phyloP scores from a whole-genome alignment of 768 basidiomycete species.

The Tricholoma hemisulphureum region DNA sequence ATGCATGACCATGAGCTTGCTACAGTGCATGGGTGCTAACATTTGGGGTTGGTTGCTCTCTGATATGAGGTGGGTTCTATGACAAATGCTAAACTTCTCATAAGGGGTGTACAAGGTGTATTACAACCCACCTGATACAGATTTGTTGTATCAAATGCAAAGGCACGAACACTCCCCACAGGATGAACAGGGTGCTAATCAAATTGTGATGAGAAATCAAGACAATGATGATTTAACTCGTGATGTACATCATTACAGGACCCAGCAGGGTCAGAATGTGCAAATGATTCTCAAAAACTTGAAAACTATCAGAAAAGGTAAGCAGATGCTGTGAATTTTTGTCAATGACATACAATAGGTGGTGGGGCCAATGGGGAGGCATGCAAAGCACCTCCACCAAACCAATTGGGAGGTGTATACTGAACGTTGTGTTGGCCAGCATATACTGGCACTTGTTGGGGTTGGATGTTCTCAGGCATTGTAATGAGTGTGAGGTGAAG shows the following conservation, averaged over 20 bases:
- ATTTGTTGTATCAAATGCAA: not conserved
- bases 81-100: not conserved
- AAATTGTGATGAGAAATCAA: not conserved
- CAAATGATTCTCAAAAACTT: not conserved
- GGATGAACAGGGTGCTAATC: not conserved
- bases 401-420: not conserved
- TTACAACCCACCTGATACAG: not conserved
- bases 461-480: constrained; percentile 1
- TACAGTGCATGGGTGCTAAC: not conserved
- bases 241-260: not conserved
- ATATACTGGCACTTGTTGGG: not conserved
- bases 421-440: not conserved
- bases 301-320: not conserved
- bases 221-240: not conserved
- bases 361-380: not conserved
- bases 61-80: not conserved
- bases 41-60: not conserved
- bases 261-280: not conserved
- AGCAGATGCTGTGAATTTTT: not conserved
- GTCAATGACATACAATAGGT: not conserved
- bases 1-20: not conserved
- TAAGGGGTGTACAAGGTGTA: not conserved
- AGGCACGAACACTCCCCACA: not conserved
- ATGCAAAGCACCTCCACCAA: not conserved
- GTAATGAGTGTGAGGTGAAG: not conserved